Evolutionary conservation across 163 green algal genomes (phyloP).

Genomic region (Scenedesmus sp.): DNA sequence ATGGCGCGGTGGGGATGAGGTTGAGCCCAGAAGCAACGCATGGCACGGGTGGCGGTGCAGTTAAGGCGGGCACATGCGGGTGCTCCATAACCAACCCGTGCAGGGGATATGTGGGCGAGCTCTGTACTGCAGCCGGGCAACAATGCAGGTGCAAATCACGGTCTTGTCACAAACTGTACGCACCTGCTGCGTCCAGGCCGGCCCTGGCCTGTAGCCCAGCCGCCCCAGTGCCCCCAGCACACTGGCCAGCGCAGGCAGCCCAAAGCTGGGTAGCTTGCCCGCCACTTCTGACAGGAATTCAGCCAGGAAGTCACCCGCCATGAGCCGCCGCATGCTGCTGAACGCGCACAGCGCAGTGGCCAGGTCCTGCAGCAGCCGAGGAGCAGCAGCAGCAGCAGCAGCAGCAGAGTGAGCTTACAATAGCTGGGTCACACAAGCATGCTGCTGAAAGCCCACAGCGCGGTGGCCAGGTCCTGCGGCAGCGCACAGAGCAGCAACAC

Average conservation of each 20-base stretch:
- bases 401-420: not conserved
- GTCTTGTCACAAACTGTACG: no score
- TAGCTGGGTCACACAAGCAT: not conserved
- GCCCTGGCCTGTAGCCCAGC: slow-evolving; percentile 25
- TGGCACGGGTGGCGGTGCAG: no score
- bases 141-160: no score
- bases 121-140: no score
- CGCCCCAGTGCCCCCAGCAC: slow-evolving; percentile 13
- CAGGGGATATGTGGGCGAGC: no score
- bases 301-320: slow-evolving; percentile 39
- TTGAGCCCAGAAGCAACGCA: no score
- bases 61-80: no score
- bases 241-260: slow-evolving; percentile 12
- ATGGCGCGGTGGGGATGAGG: no score
- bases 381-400: not conserved
- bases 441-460: slow-evolving; percentile 39
- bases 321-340: slow-evolving; percentile 28
- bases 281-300: slow-evolving; percentile 49
- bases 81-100: no score
- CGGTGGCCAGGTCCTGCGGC: slow-evolving; percentile 42
- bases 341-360: slow-evolving; percentile 44
- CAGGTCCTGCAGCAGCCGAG: slow-evolving; percentile 37
- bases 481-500: not conserved
- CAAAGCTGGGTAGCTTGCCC: slow-evolving; percentile 26
- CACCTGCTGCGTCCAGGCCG: not conserved